These are phyloP conservation scores for Colletotrichum nymphaeae DNA, from an alignment of 2,329 filamentous ascomycete genomes.

Conservation along the genomic window DNA sequence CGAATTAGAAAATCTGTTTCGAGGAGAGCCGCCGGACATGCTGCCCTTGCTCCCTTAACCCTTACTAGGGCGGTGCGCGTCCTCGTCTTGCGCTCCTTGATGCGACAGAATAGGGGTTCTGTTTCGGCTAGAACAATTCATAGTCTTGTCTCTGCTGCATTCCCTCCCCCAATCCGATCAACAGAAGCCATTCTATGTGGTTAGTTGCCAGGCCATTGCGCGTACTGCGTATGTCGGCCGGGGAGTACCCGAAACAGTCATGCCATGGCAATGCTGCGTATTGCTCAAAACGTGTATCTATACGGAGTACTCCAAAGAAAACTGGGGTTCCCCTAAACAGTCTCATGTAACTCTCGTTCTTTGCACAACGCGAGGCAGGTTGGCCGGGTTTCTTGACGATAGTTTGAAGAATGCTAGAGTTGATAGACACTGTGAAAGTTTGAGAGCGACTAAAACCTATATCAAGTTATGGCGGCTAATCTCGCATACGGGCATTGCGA, in stretches of 20 bases:
- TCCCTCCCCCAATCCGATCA: background rate
- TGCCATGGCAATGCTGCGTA: background rate
- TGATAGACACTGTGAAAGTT: background rate
- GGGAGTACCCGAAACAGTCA: background rate
- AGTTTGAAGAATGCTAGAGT: background rate
- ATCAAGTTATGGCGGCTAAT: constrained; percentile 15
- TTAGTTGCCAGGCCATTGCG: constrained; percentile 2
- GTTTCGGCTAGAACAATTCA: constrained; percentile 32
- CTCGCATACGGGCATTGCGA: constrained; percentile 21
- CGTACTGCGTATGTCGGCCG: background rate
- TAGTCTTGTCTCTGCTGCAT: constrained; percentile 8
- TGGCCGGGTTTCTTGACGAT: background rate
- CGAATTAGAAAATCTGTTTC: background rate
- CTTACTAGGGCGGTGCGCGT: constrained; percentile 10
- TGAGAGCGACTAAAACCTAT: background rate
- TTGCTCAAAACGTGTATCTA: background rate
- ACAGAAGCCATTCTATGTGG: background rate
- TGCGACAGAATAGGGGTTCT: constrained; percentile 24
- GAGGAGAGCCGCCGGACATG: background rate
- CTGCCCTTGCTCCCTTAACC: background rate
- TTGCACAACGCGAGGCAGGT: background rate
- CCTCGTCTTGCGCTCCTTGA: background rate
- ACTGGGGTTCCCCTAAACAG: background rate
- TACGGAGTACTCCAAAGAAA: background rate
- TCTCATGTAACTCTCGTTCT: background rate